phyloP scores from a whole-genome alignment of 306 rosid genomes.

The Prunus armeniaca region DNA sequence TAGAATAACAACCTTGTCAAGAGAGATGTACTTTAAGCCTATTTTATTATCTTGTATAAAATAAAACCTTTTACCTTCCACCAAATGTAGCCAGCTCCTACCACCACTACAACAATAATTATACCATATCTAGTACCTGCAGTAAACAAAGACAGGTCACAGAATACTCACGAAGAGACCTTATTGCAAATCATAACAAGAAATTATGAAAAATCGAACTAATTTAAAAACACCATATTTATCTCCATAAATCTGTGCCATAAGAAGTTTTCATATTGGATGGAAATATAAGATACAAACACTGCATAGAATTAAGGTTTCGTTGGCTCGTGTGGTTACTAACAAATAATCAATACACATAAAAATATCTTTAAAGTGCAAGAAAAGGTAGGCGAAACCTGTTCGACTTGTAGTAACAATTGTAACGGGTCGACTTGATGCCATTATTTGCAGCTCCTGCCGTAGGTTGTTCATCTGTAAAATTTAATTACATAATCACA shows the following conservation, averaged over 20 bases:
- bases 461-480: conserved; percentile 76
- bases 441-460: conserved; percentile 54
- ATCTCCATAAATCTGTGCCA: not conserved
- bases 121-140: conserved; percentile 64
- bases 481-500: not conserved
- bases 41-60: not conserved
- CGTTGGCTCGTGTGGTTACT: not conserved
- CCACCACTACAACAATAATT: conserved; percentile 58
- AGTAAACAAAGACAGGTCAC: conserved; percentile 15
- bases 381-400: conserved; percentile 46
- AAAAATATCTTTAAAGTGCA: not conserved
- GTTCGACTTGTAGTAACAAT: conserved; percentile 61
- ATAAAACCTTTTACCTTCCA: conserved; percentile 73
- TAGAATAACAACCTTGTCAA: not conserved
- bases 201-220: not conserved
- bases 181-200: not conserved
- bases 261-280: not conserved
- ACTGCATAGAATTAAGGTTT: not conserved
- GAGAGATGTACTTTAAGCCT: not conserved
- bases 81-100: conserved; percentile 85
- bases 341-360: not conserved
- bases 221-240: not conserved
- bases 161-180: conserved; percentile 7
- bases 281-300: not conserved
- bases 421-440: conserved; percentile 51